Evolutionary conservation across 805 yeast species (phyloP), one percentile per base, ranked within the genome.

Genomic region (Lipomyces kockii): DNA sequence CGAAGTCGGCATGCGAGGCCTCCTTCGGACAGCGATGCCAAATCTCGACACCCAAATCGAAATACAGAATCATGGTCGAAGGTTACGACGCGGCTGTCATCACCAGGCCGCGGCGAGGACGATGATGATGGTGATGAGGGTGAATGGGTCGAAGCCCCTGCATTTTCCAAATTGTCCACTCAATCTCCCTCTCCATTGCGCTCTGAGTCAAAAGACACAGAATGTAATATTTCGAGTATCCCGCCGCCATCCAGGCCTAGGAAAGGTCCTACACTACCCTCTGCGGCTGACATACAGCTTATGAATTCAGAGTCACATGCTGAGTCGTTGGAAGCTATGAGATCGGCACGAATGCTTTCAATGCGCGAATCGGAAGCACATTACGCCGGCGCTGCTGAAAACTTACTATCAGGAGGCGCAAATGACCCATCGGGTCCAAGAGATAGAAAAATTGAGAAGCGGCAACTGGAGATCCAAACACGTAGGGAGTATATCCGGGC

Each of bases 261-360:
- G 27, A 43, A 52, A 39, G 69, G 69, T 7, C 69, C 71, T 14
- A 57, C 69, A 14, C 62, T 66, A 9, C 69, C 71, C 5, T 11
- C 61, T n/a, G 25, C 34, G 12, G 35, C 60, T 14, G 71, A 68
- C 54, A 54, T 66, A 6, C 65, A 60, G 59, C 37, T 52, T 7
- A 64, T 62, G 34, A 63, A 60, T 35, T 34, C 51, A 12, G 67
- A 62, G 25, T 27, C 65, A n/a, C 14, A 58, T 4, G 60, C 25
- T 3, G 12, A 35, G 20, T 59, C 69, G 14, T 52, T 65, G 11
- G 67, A 65, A 22, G 65, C 60, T 12, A 57, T 57, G 52, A 66
- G 68, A 20, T 8, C 29, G 3, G 60, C 58, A 2, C 66, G 70
- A 4, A 9, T 52, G n/a, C 25, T 25, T 6, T 20, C 55, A 25